These are phyloP conservation scores for Tilletia walkeri DNA, from an alignment of 1,284 basidiomycete genomes.

Conservation along the genomic window DNA sequence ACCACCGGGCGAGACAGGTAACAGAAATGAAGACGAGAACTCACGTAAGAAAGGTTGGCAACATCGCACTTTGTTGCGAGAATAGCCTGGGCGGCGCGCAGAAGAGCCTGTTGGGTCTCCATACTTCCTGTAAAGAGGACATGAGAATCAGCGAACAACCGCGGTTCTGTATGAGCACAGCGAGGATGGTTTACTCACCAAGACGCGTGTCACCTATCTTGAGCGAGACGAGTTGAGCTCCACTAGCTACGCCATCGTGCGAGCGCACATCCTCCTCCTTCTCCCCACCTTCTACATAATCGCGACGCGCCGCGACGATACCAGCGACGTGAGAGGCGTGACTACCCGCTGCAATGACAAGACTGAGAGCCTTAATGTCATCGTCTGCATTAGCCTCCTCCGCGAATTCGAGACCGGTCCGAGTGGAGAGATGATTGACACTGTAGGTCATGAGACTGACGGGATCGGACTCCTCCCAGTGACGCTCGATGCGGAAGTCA, in stretches of 20 bases:
- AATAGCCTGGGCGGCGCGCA: conserved; percentile 55
- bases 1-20: too few relatives aligned
- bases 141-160: too few relatives aligned
- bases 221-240: conserved; percentile 50
- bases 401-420: not conserved
- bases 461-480: conserved; percentile 52
- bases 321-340: conserved; percentile 57
- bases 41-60: conserved; percentile 54
- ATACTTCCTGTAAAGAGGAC: conserved; percentile 29
- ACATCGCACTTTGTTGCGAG: conserved; percentile 54
- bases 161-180: too few relatives aligned
- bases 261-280: conserved; percentile 36
- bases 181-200: not conserved
- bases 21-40: too few relatives aligned
- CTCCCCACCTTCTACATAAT: not conserved
- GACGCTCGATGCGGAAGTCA: conserved; percentile 51
- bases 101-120: conserved; percentile 55
- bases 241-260: conserved; percentile 55
- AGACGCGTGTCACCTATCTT: conserved; percentile 43
- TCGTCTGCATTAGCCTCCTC: not conserved
- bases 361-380: conserved; percentile 20
- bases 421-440: conserved; percentile 38
- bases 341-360: conserved; percentile 52
- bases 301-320: conserved; percentile 50
- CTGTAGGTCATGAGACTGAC: conserved; percentile 55